Base-by-base conservation (phyloP, 768 basidiomycete genomes). In the Tubosaeta brunneosetosa region DNA sequence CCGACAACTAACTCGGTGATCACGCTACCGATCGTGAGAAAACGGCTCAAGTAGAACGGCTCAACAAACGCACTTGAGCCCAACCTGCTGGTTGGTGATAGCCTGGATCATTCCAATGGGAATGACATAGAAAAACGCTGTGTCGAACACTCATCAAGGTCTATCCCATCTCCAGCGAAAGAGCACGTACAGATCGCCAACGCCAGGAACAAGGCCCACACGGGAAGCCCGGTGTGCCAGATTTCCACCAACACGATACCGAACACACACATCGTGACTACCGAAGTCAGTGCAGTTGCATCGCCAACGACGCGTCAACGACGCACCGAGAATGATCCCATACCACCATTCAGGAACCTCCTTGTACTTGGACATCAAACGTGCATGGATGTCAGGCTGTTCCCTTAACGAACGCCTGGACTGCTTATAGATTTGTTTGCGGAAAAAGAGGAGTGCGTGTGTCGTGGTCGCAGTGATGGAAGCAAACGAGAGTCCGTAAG, bases 401-500 rank as follows among this genome's bases (percentile, higher is more conserved):
- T 91, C 91, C 43, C 77, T 69, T 70, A 91, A 78, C 12, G 88
- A 78, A 47, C 84, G 80, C 45, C 83, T 82, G 27, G 83, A 71
- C 66, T 90, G 88, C 0, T 67, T 71, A 82, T 80, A 85, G 49
- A 92, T 87, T 62, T 88, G 86, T 63, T 41, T 25, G 4, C 40
- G 40, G 40, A 41, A 41, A 25, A 41, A 41, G 12, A 41, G 40
- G 3, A 38, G 11, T 88, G 86, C 80, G 60, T 93, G 91, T 27
- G 76, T 80, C 55, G 89, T 63, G 2, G 86, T 86, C 1, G 89
- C 79, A 0, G 89, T 87, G 66, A 92, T 85, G 29, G 83, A 78
- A 2, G 89, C 89, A 58, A 93, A 92, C n/a, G 85, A 86, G 9
- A 92, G 73, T 22, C 85, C 90, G 61, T 92, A 94, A 9, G 83